Evolutionary conservation across 371 early-diverging fungal species (phyloP), one percentile per base, ranked within the genome.

Genomic region (Coemansia sp.): DNA sequence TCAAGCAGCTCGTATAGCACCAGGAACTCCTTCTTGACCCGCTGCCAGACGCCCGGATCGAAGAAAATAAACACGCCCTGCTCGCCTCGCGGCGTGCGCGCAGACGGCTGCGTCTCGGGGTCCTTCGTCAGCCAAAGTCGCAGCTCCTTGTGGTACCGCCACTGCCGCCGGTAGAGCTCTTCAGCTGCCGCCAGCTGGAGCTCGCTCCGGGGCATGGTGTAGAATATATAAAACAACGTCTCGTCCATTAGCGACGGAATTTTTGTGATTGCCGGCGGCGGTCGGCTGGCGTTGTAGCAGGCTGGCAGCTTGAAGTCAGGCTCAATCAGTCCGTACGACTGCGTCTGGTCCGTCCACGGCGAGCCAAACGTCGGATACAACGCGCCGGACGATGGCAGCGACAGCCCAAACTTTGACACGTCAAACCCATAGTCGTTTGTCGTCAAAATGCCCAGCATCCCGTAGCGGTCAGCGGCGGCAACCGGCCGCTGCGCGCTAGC

Each of bases 181-280:
- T 91, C 88, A 31, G 95, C 95, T n/a, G 94, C 94, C 31, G 88
- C 87, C 64, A 94, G 92, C 82, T 96, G 96, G 40, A 93, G 69
- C 58, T 88, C 83, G 59, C 94, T 93, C 50, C 89, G 83, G 35
- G 94, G 93, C 83, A 92, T 84, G 11, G 94, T 84, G 79, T 98
- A 97, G 79, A 98, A 98, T 39, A 94, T 86, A 81, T 95, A 97
- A 69, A 98, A 94, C 55, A 98, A 82, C 7, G 96, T 93, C 67
- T 96, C 95, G 51, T 97, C 97, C 45, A 86, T 79, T 34, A 93
- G 84, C 7, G 83, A 77, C 30, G 81, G 66, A 57, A 95, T 82
- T 59, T 86, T 88, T 59, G 82, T 79, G 60, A 86, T 82, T n/a
- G 88, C 84, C 36, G 87, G 85, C 56, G 90, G 90, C 54, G 90